Evolutionary conservation across 169 alveolate genomes (phyloP).

Genomic region (Plasmodium yoelii): DNA sequence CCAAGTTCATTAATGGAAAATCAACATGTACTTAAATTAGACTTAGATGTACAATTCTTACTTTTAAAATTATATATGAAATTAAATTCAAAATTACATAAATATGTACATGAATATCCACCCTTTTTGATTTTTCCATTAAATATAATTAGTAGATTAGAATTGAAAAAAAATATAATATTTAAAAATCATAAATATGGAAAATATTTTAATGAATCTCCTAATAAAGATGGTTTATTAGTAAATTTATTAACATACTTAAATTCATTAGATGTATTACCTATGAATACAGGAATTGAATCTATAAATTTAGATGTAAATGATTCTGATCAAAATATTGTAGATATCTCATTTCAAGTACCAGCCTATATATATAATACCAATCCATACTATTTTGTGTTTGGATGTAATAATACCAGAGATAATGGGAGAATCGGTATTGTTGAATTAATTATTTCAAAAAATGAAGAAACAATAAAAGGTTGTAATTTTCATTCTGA

Average conservation of each 20-base stretch:
- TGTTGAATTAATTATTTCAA: constrained; percentile 42
- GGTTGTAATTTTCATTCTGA: constrained; percentile 48
- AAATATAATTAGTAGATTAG: constrained; percentile 25
- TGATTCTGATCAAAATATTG: neutral
- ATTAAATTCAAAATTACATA: neutral
- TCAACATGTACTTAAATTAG: constrained; percentile 11
- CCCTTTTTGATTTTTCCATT: constrained; percentile 17
- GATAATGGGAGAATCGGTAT: constrained; percentile 42
- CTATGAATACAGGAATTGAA: neutral
- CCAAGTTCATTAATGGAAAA: constrained; percentile 18
- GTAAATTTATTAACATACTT: constrained; percentile 23
- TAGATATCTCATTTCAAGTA: constrained; percentile 28
- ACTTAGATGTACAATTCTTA: constrained; percentile 13
- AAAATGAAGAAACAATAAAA: constrained; percentile 23
- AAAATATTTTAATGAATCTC: constrained; percentile 7
- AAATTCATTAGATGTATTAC: constrained; percentile 26
- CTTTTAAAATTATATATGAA: constrained; percentile 19
- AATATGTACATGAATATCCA: constrained; percentile 25
- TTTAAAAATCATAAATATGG: constrained; percentile 22
- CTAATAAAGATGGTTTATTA: constrained; percentile 13
- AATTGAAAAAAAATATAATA: constrained; percentile 36
- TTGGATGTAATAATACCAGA: constrained; percentile 55
- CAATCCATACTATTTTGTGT: constrained; percentile 36
- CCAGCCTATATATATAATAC: constrained; percentile 28
- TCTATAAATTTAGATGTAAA: constrained; percentile 8